Evolutionary conservation across 2,329 filamentous ascomycete species (phyloP).

Genomic region (Verticillium albo-atrum): DNA sequence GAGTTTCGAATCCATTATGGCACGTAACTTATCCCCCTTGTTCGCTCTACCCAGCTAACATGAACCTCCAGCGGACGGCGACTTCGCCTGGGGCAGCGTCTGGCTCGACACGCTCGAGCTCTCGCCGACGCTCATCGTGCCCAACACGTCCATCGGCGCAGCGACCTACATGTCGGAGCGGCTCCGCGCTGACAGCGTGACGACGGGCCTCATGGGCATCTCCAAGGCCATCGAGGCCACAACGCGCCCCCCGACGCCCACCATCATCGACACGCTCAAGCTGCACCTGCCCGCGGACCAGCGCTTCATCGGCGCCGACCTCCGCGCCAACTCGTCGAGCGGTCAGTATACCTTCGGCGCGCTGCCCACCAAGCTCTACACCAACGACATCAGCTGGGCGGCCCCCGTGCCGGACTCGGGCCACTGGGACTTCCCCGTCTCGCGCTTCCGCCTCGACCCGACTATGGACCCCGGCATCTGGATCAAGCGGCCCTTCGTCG

Average conservation of each 20-base stretch:
- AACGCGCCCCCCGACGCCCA: conserved; percentile 34
- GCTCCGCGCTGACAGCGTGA: conserved; percentile 34
- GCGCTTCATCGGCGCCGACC: conserved; percentile 43
- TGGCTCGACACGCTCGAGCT: conserved; percentile 46
- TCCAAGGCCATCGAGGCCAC: conserved; percentile 41
- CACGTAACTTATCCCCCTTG: conserved; percentile 36
- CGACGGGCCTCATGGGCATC: conserved; percentile 50
- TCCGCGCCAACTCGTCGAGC: conserved; percentile 18
- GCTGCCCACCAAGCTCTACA: conserved; percentile 34
- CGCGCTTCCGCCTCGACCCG: conserved; percentile 30
- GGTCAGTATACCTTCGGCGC: conserved; percentile 39
- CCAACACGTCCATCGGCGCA: conserved; percentile 44
- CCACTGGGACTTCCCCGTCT: conserved; percentile 49
- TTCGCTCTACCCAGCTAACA: background rate
- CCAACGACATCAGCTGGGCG: conserved; percentile 38
- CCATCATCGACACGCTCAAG: conserved; percentile 39
- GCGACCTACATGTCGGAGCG: conserved; percentile 36
- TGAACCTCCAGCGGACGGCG: conserved; percentile 33
- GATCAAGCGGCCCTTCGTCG: conserved; percentile 40
- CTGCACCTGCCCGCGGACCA: conserved; percentile 29
- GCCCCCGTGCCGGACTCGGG: conserved; percentile 11
- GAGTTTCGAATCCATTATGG: conserved; percentile 46
- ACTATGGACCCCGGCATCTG: conserved; percentile 22
- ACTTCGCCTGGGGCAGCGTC: conserved; percentile 39
- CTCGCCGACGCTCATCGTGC: conserved; percentile 26